Conservation (phyloP, 129 eudicot species). For the Dittrichia graveolens region DNA sequence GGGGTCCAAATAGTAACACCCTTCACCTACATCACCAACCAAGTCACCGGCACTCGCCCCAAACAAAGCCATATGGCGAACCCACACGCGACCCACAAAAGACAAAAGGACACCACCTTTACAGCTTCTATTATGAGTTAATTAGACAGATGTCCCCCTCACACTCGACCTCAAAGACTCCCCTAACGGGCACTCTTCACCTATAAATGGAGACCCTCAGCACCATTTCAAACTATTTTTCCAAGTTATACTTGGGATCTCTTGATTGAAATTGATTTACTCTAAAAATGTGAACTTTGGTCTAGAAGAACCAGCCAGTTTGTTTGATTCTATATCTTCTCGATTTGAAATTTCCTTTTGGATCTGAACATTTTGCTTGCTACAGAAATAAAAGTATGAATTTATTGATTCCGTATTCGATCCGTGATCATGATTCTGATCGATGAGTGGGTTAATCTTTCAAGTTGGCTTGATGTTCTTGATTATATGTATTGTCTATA, state of each 20-base stretch:
- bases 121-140: no score
- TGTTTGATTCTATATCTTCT: not conserved
- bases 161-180: no score
- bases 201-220: no score
- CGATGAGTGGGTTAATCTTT: not conserved
- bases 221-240: not conserved
- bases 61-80: no score
- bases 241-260: not conserved
- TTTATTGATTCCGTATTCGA: not conserved
- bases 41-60: no score
- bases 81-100: no score
- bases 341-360: not conserved
- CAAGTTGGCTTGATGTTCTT: not conserved
- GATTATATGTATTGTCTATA: not conserved
- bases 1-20: no score
- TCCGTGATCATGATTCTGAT: not conserved
- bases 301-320: not conserved
- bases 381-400: not conserved
- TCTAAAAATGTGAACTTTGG: not conserved
- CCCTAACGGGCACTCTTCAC: no score
- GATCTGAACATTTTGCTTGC: conserved; percentile 9
- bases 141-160: no score
- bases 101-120: no score
- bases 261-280: not conserved
- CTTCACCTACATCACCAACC: no score